Conservation (phyloP, 805 yeast genomes). For the Ogataea thermomethanolica region DNA sequence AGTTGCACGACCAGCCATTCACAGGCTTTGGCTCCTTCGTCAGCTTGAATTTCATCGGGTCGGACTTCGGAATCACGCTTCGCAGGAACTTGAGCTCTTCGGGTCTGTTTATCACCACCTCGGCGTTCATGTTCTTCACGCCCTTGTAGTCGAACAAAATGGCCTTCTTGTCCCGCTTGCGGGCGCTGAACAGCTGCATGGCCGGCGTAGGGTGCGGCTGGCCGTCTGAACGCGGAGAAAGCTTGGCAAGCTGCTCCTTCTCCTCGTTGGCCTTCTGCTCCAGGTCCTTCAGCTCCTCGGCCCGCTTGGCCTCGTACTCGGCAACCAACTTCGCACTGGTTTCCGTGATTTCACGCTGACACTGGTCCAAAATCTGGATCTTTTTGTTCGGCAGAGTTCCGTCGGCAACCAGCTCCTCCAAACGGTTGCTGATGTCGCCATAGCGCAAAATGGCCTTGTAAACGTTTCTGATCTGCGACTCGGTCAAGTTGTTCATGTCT, state of each 20-base stretch:
- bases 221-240: slow-evolving; percentile 30
- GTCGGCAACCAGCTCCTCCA: slow-evolving; percentile 86
- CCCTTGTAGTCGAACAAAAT: slow-evolving; percentile 84
- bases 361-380: slow-evolving; percentile 70
- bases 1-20: slow-evolving; percentile 85
- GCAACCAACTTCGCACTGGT: slow-evolving; percentile 58
- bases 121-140: slow-evolving; percentile 89
- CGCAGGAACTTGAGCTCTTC: slow-evolving; percentile 72
- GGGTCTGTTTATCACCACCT: slow-evolving; percentile 76
- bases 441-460: slow-evolving; percentile 77
- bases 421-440: slow-evolving; percentile 73
- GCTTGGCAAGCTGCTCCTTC: slow-evolving; percentile 37
- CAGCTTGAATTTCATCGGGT: slow-evolving; percentile 59
- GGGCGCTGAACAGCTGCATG: slow-evolving; percentile 40
- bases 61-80: slow-evolving; percentile 47
- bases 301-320: slow-evolving; percentile 63
- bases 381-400: slow-evolving; percentile 85
- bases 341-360: slow-evolving; percentile 68
- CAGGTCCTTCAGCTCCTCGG: slow-evolving; percentile 49
- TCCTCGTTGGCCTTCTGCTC: slow-evolving; percentile 60
- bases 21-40: slow-evolving; percentile 70
- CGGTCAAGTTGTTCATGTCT: slow-evolving; percentile 58
- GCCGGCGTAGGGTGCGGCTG: slow-evolving; percentile 30
- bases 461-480: slow-evolving; percentile 80
- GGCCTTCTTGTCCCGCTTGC: slow-evolving; percentile 84